These are phyloP conservation scores for Fistulifera solaris DNA, from an alignment of 108 stramenopile species.

Conservation along the genomic window DNA sequence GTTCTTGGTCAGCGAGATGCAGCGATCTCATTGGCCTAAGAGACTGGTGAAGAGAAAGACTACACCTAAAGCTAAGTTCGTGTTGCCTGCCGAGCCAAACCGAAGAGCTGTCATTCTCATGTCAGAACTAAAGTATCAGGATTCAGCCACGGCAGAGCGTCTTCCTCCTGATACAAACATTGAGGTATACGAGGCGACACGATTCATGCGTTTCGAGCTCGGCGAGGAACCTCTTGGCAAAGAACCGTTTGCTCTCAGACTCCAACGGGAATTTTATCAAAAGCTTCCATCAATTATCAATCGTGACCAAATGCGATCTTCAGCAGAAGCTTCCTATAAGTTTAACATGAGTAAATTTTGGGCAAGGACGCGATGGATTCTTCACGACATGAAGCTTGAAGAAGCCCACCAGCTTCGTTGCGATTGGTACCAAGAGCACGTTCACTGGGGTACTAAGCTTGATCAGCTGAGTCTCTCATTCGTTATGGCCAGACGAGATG, in stretches of 20 bases:
- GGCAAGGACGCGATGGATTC: constrained; percentile 62
- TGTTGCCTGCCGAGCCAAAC: constrained; percentile 49
- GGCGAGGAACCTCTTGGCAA: constrained; percentile 21
- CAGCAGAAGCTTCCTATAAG: constrained; percentile 32
- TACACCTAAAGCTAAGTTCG: constrained; percentile 30
- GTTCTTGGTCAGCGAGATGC: constrained; percentile 52
- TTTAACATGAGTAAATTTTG: constrained; percentile 50
- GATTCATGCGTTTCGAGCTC: constrained; percentile 53
- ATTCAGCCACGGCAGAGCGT: neutral
- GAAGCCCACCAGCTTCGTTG: constrained; percentile 65
- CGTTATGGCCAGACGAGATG: constrained; percentile 57
- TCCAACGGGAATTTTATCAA: constrained; percentile 65
- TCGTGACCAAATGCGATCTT: constrained; percentile 38
- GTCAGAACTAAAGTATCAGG: constrained; percentile 16
- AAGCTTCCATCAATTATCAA: constrained; percentile 46
- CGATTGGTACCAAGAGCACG: constrained; percentile 75
- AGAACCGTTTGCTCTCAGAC: constrained; percentile 27
- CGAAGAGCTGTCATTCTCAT: constrained; percentile 49
- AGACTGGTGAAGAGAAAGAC: constrained; percentile 24
- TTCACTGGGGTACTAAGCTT: constrained; percentile 47
- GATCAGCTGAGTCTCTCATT: constrained; percentile 74
- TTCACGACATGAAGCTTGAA: constrained; percentile 57
- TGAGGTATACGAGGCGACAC: constrained; percentile 35
- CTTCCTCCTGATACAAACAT: constrained; percentile 20
- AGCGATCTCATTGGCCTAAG: constrained; percentile 14